A percentile compares a stretch with the other conserved stretches of the same genome.
Conservation (phyloP, 2,329 filamentous ascomycete genomes). For the Aspergillus sp. region DNA sequence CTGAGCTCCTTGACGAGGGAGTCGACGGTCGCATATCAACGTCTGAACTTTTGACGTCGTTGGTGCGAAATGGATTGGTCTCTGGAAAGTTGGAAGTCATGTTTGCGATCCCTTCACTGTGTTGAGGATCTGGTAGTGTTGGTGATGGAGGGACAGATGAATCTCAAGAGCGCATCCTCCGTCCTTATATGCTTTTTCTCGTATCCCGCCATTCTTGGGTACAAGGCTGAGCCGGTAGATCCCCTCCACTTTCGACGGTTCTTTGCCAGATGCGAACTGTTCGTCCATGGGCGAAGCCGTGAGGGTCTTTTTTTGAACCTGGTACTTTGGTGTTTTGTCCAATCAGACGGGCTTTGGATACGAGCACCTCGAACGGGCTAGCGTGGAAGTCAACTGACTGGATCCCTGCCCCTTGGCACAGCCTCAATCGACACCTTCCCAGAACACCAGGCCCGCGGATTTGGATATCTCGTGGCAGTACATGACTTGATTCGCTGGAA, state of each 20-base stretch:
- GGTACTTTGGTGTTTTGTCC: background rate
- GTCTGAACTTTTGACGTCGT: background rate
- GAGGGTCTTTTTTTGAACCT: background rate
- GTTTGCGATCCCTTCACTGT: background rate
- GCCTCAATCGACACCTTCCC: background rate
- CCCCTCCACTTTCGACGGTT: background rate
- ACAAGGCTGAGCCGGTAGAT: conserved; percentile 2
- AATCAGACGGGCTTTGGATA: conserved; percentile 10
- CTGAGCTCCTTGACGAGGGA: background rate
- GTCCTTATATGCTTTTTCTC: conserved; percentile 5
- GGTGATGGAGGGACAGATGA: background rate
- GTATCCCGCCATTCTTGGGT: background rate
- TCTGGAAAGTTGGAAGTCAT: conserved; percentile 1
- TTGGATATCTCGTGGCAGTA: background rate
- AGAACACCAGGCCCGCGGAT: background rate
- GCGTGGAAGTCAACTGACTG: background rate
- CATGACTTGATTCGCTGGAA: background rate
- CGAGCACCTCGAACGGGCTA: conserved; percentile 7
- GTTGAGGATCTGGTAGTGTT: background rate
- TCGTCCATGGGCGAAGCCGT: background rate
- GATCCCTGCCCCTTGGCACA: background rate
- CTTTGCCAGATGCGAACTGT: background rate
- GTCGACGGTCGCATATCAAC: background rate
- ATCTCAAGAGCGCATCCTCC: background rate
- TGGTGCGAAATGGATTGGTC: background rate